These are phyloP conservation scores for Bifiguratus adelaidae DNA, from an alignment of 192 early-diverging fungal species.

Conservation along the genomic window DNA sequence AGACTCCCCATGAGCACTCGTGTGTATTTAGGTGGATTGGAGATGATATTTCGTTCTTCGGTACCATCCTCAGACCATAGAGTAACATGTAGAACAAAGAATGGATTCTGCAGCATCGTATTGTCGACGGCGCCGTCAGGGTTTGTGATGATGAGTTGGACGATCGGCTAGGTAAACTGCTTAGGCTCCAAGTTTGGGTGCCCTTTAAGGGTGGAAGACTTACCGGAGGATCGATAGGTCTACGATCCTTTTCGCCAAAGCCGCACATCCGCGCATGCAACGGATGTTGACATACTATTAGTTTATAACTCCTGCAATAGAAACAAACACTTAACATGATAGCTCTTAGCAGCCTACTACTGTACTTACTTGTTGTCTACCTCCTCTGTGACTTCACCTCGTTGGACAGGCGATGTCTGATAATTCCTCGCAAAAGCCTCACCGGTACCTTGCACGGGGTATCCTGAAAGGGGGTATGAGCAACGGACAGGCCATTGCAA, in stretches of 20 bases:
- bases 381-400: too few species aligned
- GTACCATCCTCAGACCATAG: constrained; percentile 46
- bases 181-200: too few species aligned
- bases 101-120: constrained; percentile 35
- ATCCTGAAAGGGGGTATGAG: too few species aligned
- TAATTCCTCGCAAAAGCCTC: background rate
- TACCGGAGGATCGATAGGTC: constrained; percentile 70
- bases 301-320: constrained; percentile 35
- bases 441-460: too few species aligned
- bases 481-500: too few species aligned
- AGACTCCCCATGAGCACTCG: constrained; percentile 52
- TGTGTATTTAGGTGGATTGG: constrained; percentile 45
- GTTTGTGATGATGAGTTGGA: constrained; percentile 53
- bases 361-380: too few species aligned
- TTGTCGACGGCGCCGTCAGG: constrained; percentile 29
- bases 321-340: background rate
- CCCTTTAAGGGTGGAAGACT: too few species aligned
- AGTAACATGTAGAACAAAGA: constrained; percentile 49
- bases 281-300: constrained; percentile 64
- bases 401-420: too few species aligned
- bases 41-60: constrained; percentile 48
- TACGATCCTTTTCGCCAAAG: constrained; percentile 71
- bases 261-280: constrained; percentile 72
- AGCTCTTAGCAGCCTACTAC: too few species aligned
- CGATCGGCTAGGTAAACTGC: too few species aligned